phyloP scores from a whole-genome alignment of 371 early-diverging fungal species.

The Choanephora cucurbitarum region DNA sequence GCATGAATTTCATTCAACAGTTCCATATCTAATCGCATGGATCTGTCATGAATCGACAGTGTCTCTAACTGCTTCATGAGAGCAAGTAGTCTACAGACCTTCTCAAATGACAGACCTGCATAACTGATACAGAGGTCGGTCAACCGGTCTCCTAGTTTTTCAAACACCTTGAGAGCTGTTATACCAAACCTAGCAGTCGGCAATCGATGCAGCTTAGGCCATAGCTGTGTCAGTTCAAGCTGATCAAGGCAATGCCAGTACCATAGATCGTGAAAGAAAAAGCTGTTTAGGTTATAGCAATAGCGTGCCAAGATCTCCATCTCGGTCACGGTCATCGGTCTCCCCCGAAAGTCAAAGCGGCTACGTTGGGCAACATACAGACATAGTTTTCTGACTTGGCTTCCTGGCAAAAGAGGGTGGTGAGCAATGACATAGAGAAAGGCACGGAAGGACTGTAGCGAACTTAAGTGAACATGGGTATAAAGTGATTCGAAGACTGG shows the following conservation, averaged over 20 bases:
- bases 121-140: not conserved
- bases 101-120: not conserved
- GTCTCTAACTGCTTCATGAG: not conserved
- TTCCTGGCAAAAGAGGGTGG: constrained; percentile 5
- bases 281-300: not conserved
- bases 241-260: not conserved
- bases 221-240: not conserved
- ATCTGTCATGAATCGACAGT: constrained; percentile 3
- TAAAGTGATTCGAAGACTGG: constrained; percentile 14
- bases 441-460: constrained; percentile 14
- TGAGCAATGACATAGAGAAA: constrained; percentile 21
- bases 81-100: not conserved
- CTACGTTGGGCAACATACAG: not conserved
- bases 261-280: not conserved
- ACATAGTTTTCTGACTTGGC: not conserved
- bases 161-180: not conserved
- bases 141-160: not conserved
- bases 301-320: not conserved
- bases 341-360: not conserved
- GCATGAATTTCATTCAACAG: not conserved
- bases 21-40: not conserved
- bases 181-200: not conserved
- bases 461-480: constrained; percentile 1
- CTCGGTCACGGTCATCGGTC: not conserved
- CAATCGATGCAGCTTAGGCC: not conserved